Evolutionary conservation across 345 rosid species (phyloP).

Genomic region (Salix viminalis): DNA sequence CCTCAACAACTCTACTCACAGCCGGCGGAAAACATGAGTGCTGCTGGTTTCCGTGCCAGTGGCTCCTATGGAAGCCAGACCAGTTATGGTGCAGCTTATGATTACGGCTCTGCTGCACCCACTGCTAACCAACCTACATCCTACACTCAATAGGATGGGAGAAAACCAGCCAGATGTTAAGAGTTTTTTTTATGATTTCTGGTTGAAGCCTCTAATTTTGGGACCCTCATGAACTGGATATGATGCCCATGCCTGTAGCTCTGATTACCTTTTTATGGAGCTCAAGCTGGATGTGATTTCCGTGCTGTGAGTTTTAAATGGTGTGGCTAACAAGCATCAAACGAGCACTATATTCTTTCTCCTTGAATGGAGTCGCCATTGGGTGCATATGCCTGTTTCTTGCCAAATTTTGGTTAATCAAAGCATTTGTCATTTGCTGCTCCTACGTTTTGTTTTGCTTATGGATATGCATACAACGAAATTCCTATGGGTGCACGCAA

Average conservation of each 20-base stretch:
- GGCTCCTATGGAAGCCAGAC: conserved; percentile 33
- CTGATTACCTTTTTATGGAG: neutral
- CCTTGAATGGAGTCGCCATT: too few relatives aligned
- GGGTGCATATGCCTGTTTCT: too few relatives aligned
- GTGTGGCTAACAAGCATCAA: neutral
- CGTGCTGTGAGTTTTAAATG: neutral
- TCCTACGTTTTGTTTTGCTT: too few relatives aligned
- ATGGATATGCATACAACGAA: too few relatives aligned
- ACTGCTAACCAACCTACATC: conserved; percentile 35
- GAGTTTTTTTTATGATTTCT: neutral
- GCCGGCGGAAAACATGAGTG: conserved; percentile 23
- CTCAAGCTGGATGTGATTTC: conserved; percentile 2
- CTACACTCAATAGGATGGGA: conserved; percentile 13
- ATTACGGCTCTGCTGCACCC: conserved; percentile 30
- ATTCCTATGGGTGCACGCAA: too few relatives aligned
- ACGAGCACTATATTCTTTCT: too few relatives aligned
- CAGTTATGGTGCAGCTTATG: conserved; percentile 27
- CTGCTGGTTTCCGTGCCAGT: conserved; percentile 20
- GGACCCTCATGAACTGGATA: neutral
- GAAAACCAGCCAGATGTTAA: neutral
- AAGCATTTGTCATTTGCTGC: too few relatives aligned
- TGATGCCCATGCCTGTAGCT: neutral
- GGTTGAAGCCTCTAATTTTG: neutral
- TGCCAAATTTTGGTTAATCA: too few relatives aligned
- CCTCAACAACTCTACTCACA: conserved; percentile 39